Percentiles rank a stretch among this genome's conserved stretches.
Conservation (phyloP, 176 grass and related monocot genomes). For the Aechmea fasciata region DNA sequence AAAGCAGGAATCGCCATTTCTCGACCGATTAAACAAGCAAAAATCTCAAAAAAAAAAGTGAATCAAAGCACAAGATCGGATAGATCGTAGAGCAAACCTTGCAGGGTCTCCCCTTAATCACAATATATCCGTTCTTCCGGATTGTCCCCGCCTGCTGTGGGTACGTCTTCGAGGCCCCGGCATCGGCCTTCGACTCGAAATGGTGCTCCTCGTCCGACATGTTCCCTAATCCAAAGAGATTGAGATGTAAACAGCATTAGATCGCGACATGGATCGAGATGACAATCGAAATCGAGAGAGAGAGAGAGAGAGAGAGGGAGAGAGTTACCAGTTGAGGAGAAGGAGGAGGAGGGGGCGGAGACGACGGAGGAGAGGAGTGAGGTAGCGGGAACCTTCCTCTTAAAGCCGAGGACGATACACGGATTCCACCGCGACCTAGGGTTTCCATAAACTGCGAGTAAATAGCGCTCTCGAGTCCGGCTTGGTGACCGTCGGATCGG, state of each 20-base stretch:
- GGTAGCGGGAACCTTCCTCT: not conserved
- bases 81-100: constrained; percentile 33
- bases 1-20: not conserved
- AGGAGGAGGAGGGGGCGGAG: not conserved
- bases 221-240: constrained; percentile 7
- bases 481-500: not conserved
- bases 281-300: not conserved
- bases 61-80: not conserved
- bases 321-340: not conserved
- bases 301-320: not conserved
- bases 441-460: not conserved
- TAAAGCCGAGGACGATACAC: not conserved
- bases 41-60: not conserved
- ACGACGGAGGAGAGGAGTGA: not conserved
- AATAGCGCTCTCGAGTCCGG: not conserved
- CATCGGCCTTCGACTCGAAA: constrained; percentile 66
- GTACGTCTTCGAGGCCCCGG: constrained; percentile 63
- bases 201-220: constrained; percentile 78
- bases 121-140: constrained; percentile 52
- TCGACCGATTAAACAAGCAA: not conserved
- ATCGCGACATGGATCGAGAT: not conserved
- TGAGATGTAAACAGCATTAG: not conserved
- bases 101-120: constrained; percentile 57
- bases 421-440: constrained; percentile 2
- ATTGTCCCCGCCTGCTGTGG: constrained; percentile 61